Evolutionary conservation across 1,284 basidiomycete species (phyloP), one percentile per base, ranked within the genome.

Genomic region (Cutaneotrichosporon curvatum): DNA sequence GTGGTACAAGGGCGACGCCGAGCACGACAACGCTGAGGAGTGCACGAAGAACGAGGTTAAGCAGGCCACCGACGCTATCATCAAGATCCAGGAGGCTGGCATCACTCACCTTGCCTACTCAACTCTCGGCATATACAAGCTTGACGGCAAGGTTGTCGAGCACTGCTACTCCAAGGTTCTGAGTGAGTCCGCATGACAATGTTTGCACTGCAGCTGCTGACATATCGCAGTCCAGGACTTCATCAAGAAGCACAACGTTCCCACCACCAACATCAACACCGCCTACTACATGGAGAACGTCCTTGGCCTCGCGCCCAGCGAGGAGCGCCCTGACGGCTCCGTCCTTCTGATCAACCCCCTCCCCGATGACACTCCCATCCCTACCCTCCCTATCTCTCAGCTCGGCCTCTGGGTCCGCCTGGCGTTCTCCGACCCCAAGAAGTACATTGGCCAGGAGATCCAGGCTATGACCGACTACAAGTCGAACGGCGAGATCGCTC

Each of bases 401-500:
- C 43, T 45, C 7, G 55, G 55, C 10, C 45, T 43, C n/a, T 57
- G 47, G 48, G 55, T 44, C 15, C 30, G 22, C 14, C 19, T 23
- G 15, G 48, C 48, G 1, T 28, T 54, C 18, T 15, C n/a, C 35
- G 31, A 51, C 37, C 40, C 43, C 4, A 40, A 47, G 20, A 41
- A 47, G 42, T 57, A 40, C 39, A 40, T 46, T 5, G 49, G 52
- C 50, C 33, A 40, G 52, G 19, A 8, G 15, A 31, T 50, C n/a
- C n/a, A 46, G 4, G 43, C 38, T 11, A 19, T 20, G 14, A 33
- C 38, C 4, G 43, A 50, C 32, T 16, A 32, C 14, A 22, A 37
- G 32, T 37, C 48, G n/a, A 22, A 42, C 15, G 30, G 23, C 21
- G 33, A 46, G 28, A 37, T 40, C 19, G 33, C 43, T 12, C 4